Evolutionary conservation across 2,329 filamentous ascomycete genomes (phyloP).

Genomic region (Sporothrix sp.): DNA sequence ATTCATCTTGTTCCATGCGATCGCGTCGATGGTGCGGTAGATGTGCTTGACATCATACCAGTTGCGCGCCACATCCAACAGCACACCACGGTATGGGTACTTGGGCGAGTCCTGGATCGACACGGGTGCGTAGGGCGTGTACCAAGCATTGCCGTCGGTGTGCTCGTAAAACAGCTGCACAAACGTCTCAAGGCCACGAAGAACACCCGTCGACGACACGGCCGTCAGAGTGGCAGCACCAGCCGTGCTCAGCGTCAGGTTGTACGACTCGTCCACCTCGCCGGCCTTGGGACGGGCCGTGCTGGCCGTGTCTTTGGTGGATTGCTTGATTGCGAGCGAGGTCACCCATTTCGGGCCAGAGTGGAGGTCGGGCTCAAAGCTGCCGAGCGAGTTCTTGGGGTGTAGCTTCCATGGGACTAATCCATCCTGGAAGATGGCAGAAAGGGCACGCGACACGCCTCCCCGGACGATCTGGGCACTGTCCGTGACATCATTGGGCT

Average conservation of each 20-base stretch:
- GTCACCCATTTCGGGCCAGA: constrained; percentile 41
- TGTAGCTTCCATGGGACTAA: constrained; percentile 74
- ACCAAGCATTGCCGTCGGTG: constrained; percentile 46
- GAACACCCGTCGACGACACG: constrained; percentile 56
- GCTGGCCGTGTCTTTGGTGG: constrained; percentile 38
- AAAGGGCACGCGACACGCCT: constrained; percentile 49
- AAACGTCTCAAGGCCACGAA: constrained; percentile 67
- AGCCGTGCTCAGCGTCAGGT: constrained; percentile 45
- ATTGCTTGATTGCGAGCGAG: constrained; percentile 54
- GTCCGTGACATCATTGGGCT: constrained; percentile 31
- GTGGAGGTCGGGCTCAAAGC: constrained; percentile 51
- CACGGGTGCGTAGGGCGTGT: constrained; percentile 63
- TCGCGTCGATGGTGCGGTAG: constrained; percentile 63
- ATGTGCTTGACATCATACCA: constrained; percentile 61
- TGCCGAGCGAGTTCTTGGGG: constrained; percentile 43
- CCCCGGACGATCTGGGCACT: constrained; percentile 46
- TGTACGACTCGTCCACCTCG: constrained; percentile 67
- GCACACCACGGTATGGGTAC: constrained; percentile 68
- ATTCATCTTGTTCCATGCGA: constrained; percentile 76
- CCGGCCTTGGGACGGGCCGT: constrained; percentile 48
- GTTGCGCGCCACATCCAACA: constrained; percentile 67
- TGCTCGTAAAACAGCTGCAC: constrained; percentile 71
- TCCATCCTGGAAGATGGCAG: constrained; percentile 55
- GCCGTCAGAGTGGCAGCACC: constrained; percentile 56
- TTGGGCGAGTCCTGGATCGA: constrained; percentile 61